Base-by-base conservation (phyloP, 805 yeast genomes). In the Schwanniomyces pseudopolymorphus region DNA sequence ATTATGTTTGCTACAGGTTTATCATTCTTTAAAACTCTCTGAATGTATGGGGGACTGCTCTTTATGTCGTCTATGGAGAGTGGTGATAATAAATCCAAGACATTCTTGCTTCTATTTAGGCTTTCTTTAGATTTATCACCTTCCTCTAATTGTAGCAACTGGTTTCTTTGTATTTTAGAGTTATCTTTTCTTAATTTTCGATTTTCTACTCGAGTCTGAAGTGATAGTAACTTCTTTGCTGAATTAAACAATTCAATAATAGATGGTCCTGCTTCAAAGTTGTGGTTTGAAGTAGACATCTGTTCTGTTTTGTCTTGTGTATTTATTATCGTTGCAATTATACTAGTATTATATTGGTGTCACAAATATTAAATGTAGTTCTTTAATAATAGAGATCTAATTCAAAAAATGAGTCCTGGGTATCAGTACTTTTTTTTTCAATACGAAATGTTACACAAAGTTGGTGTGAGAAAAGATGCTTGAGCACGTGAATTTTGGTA, bases 191-290 rank as follows among this genome's bases (percentile, higher is more conserved):
- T 54, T 8, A 65, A 45, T 35, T 64, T 67, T 37, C 76, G 57
- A 53, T 72, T 70, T 45, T 67, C 72, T 22, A 72, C 69, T 39
- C 78, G 52, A 4, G 70, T 63, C 47, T 71, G 72, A 36, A 72
- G 59, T 16, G 69, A 57, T 40, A 72, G 55, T 25, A 72, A 57
- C 46, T 65, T 68, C 49, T 66, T 69, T 8, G 76, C 78, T 25
- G 74, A 71, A 55, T 63, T 53, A 50, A 71, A 70, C 31, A 72
- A 67, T 52, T 72, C 77, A 50, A 62, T 59, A 17, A 72, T 69
- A 8, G 75, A 65, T 11, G 77, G 77, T 11, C 45, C 45, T 21
- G 43, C 43, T 31, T 47, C 47, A 39, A 44, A 33, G 9, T 19
- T 33, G 21, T 21, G 19, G 10, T 25, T 39, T 22, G 38, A 31